Evolutionary conservation across 305 asterid genomes (phyloP).

Genomic region (Fraxinus sp.): DNA sequence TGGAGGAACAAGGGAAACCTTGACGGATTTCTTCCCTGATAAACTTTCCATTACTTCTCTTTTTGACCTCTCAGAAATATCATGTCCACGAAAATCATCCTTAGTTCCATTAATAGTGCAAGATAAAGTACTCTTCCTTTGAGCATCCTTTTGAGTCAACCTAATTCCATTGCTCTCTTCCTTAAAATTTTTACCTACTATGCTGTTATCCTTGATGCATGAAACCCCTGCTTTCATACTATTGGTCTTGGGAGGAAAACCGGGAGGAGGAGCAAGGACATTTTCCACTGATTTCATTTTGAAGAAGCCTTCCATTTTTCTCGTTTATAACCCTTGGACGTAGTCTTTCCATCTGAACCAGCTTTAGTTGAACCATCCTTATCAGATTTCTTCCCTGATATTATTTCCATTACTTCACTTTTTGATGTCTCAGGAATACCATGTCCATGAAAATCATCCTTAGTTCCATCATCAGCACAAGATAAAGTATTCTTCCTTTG

Average conservation of each 20-base stretch:
- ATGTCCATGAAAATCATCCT: too few species aligned
- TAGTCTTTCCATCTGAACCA: not conserved
- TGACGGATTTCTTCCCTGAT: not conserved
- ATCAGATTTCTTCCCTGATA: too few species aligned
- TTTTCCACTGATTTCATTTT: conserved; percentile 10
- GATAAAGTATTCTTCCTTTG: too few species aligned
- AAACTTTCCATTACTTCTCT: conserved; percentile 7
- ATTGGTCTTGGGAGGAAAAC: conserved; percentile 8
- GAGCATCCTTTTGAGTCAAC: not conserved
- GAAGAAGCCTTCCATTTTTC: not conserved
- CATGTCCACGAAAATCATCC: not conserved
- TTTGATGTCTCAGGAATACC: too few species aligned
- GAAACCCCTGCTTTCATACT: not conserved
- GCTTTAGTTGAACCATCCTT: not conserved
- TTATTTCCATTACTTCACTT: too few species aligned
- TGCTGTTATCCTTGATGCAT: not conserved
- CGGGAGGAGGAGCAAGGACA: not conserved
- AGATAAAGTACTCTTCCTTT: not conserved
- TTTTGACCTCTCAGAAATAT: conserved; percentile 6
- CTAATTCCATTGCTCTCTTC: not conserved
- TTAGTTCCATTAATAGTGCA: not conserved
- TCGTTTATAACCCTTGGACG: not conserved
- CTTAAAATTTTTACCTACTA: not conserved
- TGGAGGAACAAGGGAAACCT: not conserved
- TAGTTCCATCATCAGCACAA: too few species aligned